Conservation (phyloP, 1,284 basidiomycete genomes). For the Gymnopus androsaceus region DNA sequence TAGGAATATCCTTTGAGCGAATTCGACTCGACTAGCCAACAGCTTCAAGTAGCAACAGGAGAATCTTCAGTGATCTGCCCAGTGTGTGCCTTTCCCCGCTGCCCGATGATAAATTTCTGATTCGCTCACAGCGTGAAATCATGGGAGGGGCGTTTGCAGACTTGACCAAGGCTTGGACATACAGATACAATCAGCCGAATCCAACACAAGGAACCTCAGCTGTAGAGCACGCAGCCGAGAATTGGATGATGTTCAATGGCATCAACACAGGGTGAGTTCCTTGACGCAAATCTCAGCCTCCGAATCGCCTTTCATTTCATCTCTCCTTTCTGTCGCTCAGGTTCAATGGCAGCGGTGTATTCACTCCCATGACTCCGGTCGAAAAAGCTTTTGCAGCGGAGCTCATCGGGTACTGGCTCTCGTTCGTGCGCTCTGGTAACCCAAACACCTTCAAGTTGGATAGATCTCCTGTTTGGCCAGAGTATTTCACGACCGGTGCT, state of each 20-base stretch:
- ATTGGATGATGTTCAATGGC: constrained; percentile 44
- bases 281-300: constrained; percentile 6
- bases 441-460: constrained; percentile 54
- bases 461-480: constrained; percentile 46
- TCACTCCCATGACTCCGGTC: constrained; percentile 39
- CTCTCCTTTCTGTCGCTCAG: constrained; percentile 27
- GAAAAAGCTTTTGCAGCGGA: constrained; percentile 53
- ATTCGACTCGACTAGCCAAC: constrained; percentile 42
- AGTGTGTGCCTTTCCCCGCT: no score
- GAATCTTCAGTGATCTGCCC: constrained; percentile 52
- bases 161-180: constrained; percentile 18
- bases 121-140: constrained; percentile 48
- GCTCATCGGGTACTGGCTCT: constrained; percentile 62
- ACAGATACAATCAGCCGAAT: constrained; percentile 49
- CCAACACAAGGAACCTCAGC: constrained; percentile 37
- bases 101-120: no score
- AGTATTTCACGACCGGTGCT: constrained; percentile 28
- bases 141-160: constrained; percentile 43
- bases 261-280: constrained; percentile 53
- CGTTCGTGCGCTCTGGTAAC: constrained; percentile 54
- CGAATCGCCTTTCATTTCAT: not conserved
- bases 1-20: constrained; percentile 23
- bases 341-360: constrained; percentile 47
- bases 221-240: constrained; percentile 56
- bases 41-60: constrained; percentile 47